Evolutionary conservation across 2,329 filamentous ascomycete species (phyloP).

Genomic region (Colletotrichum paranaense): DNA sequence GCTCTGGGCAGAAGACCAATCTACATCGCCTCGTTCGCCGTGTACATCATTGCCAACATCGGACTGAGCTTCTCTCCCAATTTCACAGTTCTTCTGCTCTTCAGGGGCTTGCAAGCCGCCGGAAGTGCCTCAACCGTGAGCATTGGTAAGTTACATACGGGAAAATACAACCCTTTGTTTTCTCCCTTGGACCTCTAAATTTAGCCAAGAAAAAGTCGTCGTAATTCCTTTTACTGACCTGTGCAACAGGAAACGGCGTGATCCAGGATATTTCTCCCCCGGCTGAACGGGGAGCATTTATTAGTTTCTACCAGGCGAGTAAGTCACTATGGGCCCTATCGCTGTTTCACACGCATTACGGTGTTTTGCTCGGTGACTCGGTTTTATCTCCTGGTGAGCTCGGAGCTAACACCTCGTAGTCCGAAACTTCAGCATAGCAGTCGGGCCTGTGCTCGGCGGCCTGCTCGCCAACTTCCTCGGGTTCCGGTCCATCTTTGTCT

Average conservation of each 20-base stretch:
- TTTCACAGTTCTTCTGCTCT: slow-evolving; percentile 54
- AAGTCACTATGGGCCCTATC: slow-evolving; percentile 20
- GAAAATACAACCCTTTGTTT: neutral
- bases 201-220: neutral
- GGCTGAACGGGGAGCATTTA: slow-evolving; percentile 43
- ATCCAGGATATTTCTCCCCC: slow-evolving; percentile 46
- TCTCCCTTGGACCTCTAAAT: no score
- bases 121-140: slow-evolving; percentile 60
- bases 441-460: slow-evolving; percentile 48
- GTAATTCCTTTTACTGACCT: neutral
- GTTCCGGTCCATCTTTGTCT: slow-evolving; percentile 46
- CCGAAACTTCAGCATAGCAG: slow-evolving; percentile 43
- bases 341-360: neutral
- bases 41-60: slow-evolving; percentile 60
- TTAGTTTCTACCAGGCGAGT: slow-evolving; percentile 47
- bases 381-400: neutral
- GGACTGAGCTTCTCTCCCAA: slow-evolving; percentile 55
- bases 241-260: slow-evolving; percentile 42
- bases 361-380: neutral
- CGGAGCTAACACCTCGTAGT: slow-evolving; percentile 32
- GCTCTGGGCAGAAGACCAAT: slow-evolving; percentile 55
- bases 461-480: slow-evolving; percentile 40
- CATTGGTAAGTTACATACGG: slow-evolving; percentile 48
- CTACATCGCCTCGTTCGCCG: slow-evolving; percentile 56
- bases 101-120: slow-evolving; percentile 59